A percentile compares a stretch with the other conserved stretches of the same genome.
phyloP scores from a whole-genome alignment of 257 asterid genomes.

The Capsicum baccatum region DNA sequence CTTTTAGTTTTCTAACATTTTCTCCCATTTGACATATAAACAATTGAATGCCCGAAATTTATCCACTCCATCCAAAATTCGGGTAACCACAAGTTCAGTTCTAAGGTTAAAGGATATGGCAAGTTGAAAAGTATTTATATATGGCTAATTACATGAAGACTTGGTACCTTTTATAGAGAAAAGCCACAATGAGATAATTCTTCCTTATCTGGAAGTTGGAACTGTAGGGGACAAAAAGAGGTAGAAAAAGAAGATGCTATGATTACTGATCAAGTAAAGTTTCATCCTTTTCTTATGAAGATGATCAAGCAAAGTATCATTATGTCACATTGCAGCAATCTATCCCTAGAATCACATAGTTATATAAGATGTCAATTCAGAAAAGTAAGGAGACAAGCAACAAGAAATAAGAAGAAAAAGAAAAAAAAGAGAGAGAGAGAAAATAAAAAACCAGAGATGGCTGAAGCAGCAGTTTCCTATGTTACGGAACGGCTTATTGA shows the following conservation, averaged over 20 bases:
- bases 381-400: neutral
- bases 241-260: neutral
- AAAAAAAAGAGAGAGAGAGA: neutral
- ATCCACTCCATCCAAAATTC: neutral
- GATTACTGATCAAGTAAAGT: neutral
- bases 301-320: neutral
- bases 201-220: neutral
- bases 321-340: neutral
- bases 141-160: neutral
- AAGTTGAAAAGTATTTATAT: neutral
- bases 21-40: neutral
- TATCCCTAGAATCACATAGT: neutral
- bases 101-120: neutral
- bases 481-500: constrained; percentile 26
- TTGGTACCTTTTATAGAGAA: neutral
- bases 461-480: constrained; percentile 32
- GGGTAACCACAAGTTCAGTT: neutral
- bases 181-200: neutral
- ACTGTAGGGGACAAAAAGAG: neutral
- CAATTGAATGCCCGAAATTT: neutral
- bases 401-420: neutral
- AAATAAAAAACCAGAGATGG: neutral
- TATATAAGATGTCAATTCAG: neutral
- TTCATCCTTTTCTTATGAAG: neutral
- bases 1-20: neutral